Evolutionary conservation across 2,329 filamentous ascomycete species (phyloP), one percentile per base, ranked within the genome.

Genomic region (Fusarium bulbicola): DNA sequence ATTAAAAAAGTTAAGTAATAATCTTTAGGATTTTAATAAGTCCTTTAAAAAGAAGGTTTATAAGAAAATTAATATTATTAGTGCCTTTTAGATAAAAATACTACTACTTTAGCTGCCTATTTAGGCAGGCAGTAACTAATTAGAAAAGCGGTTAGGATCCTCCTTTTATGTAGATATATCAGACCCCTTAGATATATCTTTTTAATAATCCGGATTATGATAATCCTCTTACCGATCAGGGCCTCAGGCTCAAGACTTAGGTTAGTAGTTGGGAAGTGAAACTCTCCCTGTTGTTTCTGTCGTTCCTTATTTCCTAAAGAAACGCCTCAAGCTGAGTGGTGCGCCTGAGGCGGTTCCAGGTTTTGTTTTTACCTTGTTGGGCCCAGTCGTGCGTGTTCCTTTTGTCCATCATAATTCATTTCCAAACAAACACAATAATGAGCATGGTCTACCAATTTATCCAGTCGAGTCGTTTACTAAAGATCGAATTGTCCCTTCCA

Each of bases 281-380:
- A 30, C 56, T 32, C 40, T 34, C 32, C 42, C 30, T 59, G 24
- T 26, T 59, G 42, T 59, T 50, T 61, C 43, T 60, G 39, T n/a
- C 24, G 32, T 50, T 64, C 45, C 28, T 57, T 50, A 61, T 64
- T 46, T 60, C 54, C 47, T 62, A 24, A 30, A 36, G 16, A 50
- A 66, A 69, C 45, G 70, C 62, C 50, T 36, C 34, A 42, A 52
- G 70, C 73, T 77, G 71, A 77, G 63, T 77, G 75, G 75, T 66
- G 75, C 75, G 75, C 75, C 70, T 77, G 72, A 73, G 58, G 74
- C 74, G 70, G 72, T 37, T 49, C 40, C n/a, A 58, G 28, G 40
- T 58, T 58, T 28, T 67, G 50, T 58, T 47, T 40, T 59, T 64
- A 43, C 60, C 69, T 30, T 62, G 62, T 56, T 59, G 39, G 60